Evolutionary conservation across 345 rosid genomes (phyloP).

Genomic region (Cardiospermum halicacabum): DNA sequence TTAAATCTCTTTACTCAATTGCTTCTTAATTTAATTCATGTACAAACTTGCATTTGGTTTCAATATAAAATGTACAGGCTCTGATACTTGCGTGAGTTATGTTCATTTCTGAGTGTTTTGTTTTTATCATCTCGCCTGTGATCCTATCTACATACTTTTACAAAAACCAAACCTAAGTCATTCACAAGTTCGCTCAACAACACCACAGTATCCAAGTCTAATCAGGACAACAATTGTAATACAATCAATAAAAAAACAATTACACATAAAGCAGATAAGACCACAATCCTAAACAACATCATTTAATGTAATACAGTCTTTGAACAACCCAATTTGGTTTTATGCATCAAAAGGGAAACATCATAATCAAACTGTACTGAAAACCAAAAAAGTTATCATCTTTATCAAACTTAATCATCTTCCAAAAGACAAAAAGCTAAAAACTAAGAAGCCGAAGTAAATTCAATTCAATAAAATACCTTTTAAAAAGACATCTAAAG

Average conservation of each 20-base stretch:
- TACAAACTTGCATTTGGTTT: too few species aligned
- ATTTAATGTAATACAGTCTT: not conserved
- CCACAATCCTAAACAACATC: not conserved
- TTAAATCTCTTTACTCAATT: too few species aligned
- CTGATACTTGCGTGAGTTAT: too few species aligned
- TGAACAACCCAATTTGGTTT: slow-evolving; percentile 1
- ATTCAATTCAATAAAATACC: slow-evolving; percentile 37
- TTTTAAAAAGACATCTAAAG: slow-evolving; percentile 56
- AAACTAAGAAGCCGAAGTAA: not conserved
- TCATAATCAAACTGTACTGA: slow-evolving; percentile 6
- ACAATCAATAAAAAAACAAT: not conserved
- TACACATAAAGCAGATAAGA: not conserved
- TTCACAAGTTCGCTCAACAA: too few species aligned
- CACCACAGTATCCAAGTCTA: slow-evolving; percentile 3
- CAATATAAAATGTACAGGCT: too few species aligned
- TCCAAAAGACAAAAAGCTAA: slow-evolving; percentile 21
- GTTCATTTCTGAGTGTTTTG: too few species aligned
- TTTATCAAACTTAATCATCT: slow-evolving; percentile 13
- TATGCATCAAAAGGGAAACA: not conserved
- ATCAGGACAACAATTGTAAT: not conserved
- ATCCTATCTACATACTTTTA: slow-evolving; percentile 57
- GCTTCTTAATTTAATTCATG: too few species aligned
- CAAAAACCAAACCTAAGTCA: slow-evolving; percentile 13
- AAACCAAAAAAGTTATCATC: slow-evolving; percentile 13
- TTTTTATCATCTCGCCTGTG: slow-evolving; percentile 66